Base-by-base conservation (phyloP, 805 yeast genomes). In the Blastobotrys chiropterorum region DNA sequence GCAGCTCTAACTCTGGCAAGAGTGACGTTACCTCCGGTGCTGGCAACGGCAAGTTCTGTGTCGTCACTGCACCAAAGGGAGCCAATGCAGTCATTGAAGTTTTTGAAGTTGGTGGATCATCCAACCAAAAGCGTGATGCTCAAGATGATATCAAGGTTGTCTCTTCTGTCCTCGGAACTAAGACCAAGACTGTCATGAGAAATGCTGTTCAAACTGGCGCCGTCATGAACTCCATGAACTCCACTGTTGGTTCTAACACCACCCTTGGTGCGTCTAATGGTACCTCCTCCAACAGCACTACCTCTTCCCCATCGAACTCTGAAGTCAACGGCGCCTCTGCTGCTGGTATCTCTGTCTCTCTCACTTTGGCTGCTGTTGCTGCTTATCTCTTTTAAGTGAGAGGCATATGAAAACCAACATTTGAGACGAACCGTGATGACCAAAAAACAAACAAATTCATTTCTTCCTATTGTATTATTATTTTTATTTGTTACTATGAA, bases 31-130 rank as follows among this genome's bases (percentile, higher is more conserved):
- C 76, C 30, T 62, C 67, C 46, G 81, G 82, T 55, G 80, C 82
- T 50, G 83, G 83, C 48, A 87, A 83, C 58, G 95, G 85, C 41
- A 75, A 78, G n/a, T 88, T 78, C 78, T 89, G 96, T 76, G 85
- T 88, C 49, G 85, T 87, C 47, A 87, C 95, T 44, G 95, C 88
- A 38, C 68, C 70, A 44, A 76, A 80, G 59, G 76, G 78, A 50
- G 73, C 86, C 38, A 74, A 72, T 50, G 95, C 92, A 38, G 77
- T 72, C 51, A 80, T 88, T 62, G 95, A 86, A 67, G 83, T 88
- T 2, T 89, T 88, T 60, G 74, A 66, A 40, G 44, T 57, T 26
- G 59, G 59, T 38, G 44, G 34, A 16, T 14, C 34, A 6, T 26
- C 34, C 34, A 26, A 17, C 46, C 46, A 43, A 43, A 43, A 43